These are phyloP conservation scores for Pterocarpus macrocarpus DNA, from an alignment of 306 rosid species.

Conservation along the genomic window DNA sequence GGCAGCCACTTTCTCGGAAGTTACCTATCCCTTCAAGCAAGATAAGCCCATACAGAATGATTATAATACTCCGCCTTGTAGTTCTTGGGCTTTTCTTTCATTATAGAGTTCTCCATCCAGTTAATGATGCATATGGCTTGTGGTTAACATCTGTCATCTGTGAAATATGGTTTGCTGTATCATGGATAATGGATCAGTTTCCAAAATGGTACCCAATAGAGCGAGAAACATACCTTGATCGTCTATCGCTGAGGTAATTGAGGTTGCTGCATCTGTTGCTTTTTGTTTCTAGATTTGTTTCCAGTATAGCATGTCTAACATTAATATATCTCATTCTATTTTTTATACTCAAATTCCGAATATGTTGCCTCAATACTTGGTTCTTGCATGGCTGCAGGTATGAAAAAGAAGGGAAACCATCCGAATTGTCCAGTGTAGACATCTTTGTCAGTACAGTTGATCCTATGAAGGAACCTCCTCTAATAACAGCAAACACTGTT, in stretches of 20 bases:
- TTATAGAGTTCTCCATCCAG: constrained; percentile 95
- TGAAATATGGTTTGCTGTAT: constrained; percentile 96
- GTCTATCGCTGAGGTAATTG: constrained; percentile 81
- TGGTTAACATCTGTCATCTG: constrained; percentile 98
- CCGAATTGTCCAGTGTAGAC: constrained; percentile 77
- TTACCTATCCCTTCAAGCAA: constrained; percentile 88
- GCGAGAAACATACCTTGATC: constrained; percentile 97
- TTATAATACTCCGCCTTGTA: constrained; percentile 81
- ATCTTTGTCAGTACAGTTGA: constrained; percentile 97
- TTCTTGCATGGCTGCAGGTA: constrained; percentile 68
- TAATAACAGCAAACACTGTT: constrained; percentile 95
- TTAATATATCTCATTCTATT: constrained; percentile 12
- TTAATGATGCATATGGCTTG: constrained; percentile 89
- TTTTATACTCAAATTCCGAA: neutral
- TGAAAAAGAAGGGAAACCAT: constrained; percentile 95
- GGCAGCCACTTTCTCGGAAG: constrained; percentile 96
- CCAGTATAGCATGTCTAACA: neutral
- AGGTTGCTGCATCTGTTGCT: constrained; percentile 6
- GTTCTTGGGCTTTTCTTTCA: constrained; percentile 86
- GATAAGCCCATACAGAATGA: constrained; percentile 95
- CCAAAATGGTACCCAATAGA: constrained; percentile 94
- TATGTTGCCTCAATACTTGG: constrained; percentile 19
- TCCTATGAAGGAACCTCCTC: constrained; percentile 93
- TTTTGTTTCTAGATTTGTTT: constrained; percentile 1
- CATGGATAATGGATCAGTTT: constrained; percentile 98